These are phyloP conservation scores for Leptographium wingfieldii DNA, from an alignment of 2,329 filamentous ascomycete species.

Conservation along the genomic window DNA sequence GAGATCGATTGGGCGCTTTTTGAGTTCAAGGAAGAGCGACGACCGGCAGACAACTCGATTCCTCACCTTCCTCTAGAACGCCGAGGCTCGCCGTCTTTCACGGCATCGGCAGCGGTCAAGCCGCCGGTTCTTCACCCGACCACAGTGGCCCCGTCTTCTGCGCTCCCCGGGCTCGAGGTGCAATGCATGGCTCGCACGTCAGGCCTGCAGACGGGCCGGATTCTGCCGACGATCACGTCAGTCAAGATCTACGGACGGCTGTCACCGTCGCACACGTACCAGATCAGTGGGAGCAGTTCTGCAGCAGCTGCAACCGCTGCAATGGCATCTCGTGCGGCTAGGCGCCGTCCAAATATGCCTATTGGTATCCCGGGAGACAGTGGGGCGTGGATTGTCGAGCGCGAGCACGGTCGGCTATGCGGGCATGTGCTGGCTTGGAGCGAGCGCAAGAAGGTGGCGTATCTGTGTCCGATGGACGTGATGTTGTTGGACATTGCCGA, in stretches of 20 bases:
- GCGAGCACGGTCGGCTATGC: constrained; percentile 64
- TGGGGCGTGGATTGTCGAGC: constrained; percentile 85
- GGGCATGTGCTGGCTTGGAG: constrained; percentile 89
- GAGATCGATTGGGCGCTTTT: constrained; percentile 96
- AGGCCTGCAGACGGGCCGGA: constrained; percentile 66
- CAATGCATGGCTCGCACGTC: constrained; percentile 83
- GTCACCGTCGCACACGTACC: constrained; percentile 63
- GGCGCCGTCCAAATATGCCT: constrained; percentile 9
- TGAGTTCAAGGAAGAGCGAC: constrained; percentile 58
- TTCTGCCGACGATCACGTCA: constrained; percentile 64
- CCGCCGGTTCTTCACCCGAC: constrained; percentile 33
- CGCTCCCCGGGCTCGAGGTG: constrained; percentile 63
- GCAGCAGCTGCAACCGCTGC: neutral
- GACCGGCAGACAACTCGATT: constrained; percentile 61
- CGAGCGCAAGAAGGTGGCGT: constrained; percentile 65
- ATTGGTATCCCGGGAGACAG: constrained; percentile 74
- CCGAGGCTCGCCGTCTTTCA: constrained; percentile 3
- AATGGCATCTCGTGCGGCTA: neutral
- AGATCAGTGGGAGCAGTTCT: constrained; percentile 23
- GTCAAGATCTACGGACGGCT: constrained; percentile 79
- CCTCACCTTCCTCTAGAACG: constrained; percentile 22
- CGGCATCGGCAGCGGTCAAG: neutral
- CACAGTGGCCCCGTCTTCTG: constrained; percentile 43
- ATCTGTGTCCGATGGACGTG: constrained; percentile 92
- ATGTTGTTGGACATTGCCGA: constrained; percentile 74